A percentile compares a stretch with the other conserved stretches of the same genome.
These are phyloP conservation scores for Flammula alnicola DNA, from an alignment of 1,284 basidiomycete species.

Conservation along the genomic window DNA sequence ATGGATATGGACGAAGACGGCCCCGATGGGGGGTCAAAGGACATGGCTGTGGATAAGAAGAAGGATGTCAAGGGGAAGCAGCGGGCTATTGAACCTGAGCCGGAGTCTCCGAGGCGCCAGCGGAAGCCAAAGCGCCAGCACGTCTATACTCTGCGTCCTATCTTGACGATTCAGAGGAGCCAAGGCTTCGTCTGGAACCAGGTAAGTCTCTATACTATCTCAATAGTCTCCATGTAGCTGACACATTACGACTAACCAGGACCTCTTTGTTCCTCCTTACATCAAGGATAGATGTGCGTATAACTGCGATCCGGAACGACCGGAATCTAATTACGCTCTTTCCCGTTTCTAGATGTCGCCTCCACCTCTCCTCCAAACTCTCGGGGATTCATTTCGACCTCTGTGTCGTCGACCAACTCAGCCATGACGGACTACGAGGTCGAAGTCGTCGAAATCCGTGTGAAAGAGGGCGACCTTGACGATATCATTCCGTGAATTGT, in stretches of 20 bases:
- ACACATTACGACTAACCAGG: conserved; percentile 44
- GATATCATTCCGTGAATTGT: conserved; percentile 68
- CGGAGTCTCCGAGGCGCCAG: conserved; percentile 49
- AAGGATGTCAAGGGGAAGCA: conserved; percentile 80
- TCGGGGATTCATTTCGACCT: conserved; percentile 66
- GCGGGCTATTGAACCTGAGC: conserved; percentile 67
- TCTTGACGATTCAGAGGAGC: conserved; percentile 81
- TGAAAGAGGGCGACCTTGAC: conserved; percentile 74
- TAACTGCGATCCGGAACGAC: conserved; percentile 11
- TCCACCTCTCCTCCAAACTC: conserved; percentile 79
- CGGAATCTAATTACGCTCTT: neutral
- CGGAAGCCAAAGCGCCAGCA: conserved; percentile 60
- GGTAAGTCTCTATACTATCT: conserved; percentile 42
- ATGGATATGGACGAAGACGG: conserved; percentile 70
- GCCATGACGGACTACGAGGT: conserved; percentile 75
- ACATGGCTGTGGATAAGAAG: conserved; percentile 45
- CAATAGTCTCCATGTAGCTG: conserved; percentile 16
- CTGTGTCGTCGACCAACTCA: conserved; percentile 68
- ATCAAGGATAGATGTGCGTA: conserved; percentile 85
- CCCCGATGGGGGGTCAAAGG: conserved; percentile 33
- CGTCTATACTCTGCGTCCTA: conserved; percentile 69
- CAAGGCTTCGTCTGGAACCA: conserved; percentile 91
- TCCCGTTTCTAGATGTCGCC: conserved; percentile 61
- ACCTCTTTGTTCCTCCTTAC: conserved; percentile 82
- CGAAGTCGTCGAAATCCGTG: conserved; percentile 83